Evolutionary conservation across 176 grass and related monocot species (phyloP), one percentile per base, ranked within the genome.

Genomic region (Aegilops tauschii): DNA sequence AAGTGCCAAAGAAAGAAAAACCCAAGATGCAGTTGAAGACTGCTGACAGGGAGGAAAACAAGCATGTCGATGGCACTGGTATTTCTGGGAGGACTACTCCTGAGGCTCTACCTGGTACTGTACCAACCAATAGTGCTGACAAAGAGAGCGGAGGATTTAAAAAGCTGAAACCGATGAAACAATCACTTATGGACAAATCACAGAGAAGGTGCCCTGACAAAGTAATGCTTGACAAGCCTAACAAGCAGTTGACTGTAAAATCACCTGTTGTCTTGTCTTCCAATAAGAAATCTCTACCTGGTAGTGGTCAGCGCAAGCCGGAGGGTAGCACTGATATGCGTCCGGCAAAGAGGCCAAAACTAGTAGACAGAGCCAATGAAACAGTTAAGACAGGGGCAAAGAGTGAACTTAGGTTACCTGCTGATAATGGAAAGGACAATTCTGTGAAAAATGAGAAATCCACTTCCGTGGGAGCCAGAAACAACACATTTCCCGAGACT

Each of bases 41-140:
- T 85, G 76, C 83, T 68, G 64, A 83, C 81, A 90, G 59, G 61
- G 92, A 91, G 62, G 90, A 83, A 54, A 95, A 73, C 50, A 86
- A 89, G 32, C 50, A 9, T n/a, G 37, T 6, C 50, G 61, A 62
- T 76, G 65, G 61, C 62, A 16, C 64, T 80, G 87, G 49, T 69
- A 82, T 70, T 86, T 72, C 90, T 58, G 82, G 18, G 61, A 56
- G 18, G 80, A 73, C 39, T 82, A 73, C 44, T 87, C 14, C 42
- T 13, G 79, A 62, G 42, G 44, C 30, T 62, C 16, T 83, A 83
- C 73, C 63, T 84, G 80, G 87, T 47, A 67, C 32, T 61, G 65
- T 45, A 83, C 86, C 78, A 36, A 78, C 76, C 75, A 75, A 64
- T 77, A 68, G 73, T 80, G 54, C 70, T 81, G 80, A 80, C 31